Evolutionary conservation across 495 filamentous ascomycete species (phyloP), one percentile per base, ranked within the genome.

Genomic region (Daldinia concentrica): DNA sequence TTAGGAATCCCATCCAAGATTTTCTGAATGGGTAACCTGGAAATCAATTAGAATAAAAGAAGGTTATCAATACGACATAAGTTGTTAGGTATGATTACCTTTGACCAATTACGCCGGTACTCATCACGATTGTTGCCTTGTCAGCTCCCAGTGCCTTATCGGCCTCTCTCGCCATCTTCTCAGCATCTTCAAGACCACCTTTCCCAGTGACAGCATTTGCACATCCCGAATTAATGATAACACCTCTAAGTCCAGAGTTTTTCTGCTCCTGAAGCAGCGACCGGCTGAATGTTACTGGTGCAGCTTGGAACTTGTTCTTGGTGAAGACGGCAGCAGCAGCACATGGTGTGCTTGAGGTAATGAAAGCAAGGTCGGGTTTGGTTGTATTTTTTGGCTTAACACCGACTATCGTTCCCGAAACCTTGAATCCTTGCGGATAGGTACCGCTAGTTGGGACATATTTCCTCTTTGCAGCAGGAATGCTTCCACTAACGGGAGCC

Each of bases 151-250:
- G 84, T 74, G 86, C 89, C 73, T 87, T 83, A 76, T 98, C 94
- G 4, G 94, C 91, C 58, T 86, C 89, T 68, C 82, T 80, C 0
- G 88, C 93, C 96, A 99, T 98, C 60, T 82, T 85, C 52, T 86
- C 80, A 12, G 96, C 95, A 86, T 98, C 94, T 75, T 97, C 92
- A 69, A 97, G 79, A 2, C 95, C 95, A 26, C 91, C 91, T 78
- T 91, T 95, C 41, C 95, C 95, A 2, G 95, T 99, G 32, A 99
- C 94, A 4, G 95, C 96, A 86, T 99, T 99, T 60, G 95, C 95
- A 75, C 95, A 97, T 48, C 95, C 96, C 30, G 93, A 93, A 81
- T 99, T 99, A 80, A 97, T 90, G 17, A 99, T 88, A 27, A 99
- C 89, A 24, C 91, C 90, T 59, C 90, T 87, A 62, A 98, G 85